Evolutionary conservation across 176 grass and related monocot genomes (phyloP).

Genomic region (Elaeis guineensis): DNA sequence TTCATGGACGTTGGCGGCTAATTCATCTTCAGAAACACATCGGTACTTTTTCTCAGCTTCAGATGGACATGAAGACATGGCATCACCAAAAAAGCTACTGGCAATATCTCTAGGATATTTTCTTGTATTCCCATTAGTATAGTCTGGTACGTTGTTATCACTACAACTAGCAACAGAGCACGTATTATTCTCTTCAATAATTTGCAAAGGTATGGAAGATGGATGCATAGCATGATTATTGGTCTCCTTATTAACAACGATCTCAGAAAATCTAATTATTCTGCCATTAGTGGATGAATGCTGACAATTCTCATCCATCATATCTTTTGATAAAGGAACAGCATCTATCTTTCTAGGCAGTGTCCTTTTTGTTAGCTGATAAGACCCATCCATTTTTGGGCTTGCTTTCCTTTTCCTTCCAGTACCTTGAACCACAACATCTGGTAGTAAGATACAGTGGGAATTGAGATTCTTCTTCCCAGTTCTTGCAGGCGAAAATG

Average conservation of each 20-base stretch:
- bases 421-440: conserved; percentile 7
- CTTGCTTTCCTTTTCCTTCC: conserved; percentile 44
- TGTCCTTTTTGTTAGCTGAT: conserved; percentile 15
- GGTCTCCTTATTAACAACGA: not conserved
- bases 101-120: not conserved
- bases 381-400: not conserved
- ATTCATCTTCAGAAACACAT: not conserved
- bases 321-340: conserved; percentile 14
- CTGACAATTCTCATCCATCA: not conserved
- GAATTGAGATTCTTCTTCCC: conserved; percentile 22
- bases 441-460: not conserved
- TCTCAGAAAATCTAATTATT: conserved; percentile 8
- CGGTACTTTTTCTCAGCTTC: conserved; percentile 8
- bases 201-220: conserved; percentile 11
- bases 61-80: conserved; percentile 35
- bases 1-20: conserved; percentile 31
- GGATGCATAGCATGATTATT: not conserved
- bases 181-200: conserved; percentile 31
- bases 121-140: not conserved
- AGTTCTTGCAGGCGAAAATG: conserved; percentile 1
- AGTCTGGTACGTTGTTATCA: conserved; percentile 16
- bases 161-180: conserved; percentile 80
- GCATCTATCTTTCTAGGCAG: conserved; percentile 1
- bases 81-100: conserved; percentile 25
- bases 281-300: conserved; percentile 6